Conservation (phyloP, 805 yeast species). For the Zygosaccharomyces pseudorouxii region DNA sequence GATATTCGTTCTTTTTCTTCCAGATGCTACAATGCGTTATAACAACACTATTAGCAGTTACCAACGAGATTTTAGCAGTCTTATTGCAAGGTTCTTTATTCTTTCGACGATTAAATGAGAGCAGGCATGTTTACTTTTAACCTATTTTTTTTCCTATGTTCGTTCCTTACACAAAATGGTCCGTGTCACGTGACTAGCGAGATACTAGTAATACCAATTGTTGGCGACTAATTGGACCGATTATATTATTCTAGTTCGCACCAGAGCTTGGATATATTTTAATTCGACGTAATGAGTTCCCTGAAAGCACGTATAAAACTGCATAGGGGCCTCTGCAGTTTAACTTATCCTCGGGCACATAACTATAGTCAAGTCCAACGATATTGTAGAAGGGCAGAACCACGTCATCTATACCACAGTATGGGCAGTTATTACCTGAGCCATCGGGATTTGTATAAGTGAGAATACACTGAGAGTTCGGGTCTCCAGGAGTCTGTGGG, state of each 20-base stretch:
- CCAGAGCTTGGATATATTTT: not conserved
- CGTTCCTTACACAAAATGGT: constrained; percentile 1
- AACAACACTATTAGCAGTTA: not conserved
- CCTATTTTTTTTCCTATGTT: not conserved
- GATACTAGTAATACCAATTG: not conserved
- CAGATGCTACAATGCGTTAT: not conserved
- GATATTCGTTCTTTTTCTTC: not conserved
- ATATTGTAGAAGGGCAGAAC: constrained; percentile 19
- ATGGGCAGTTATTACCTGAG: not conserved
- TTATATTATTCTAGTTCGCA: not conserved
- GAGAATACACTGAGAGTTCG: not conserved
- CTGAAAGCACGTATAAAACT: constrained; percentile 14
- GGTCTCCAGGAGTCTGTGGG: constrained; percentile 13
- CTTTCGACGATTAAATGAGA: not conserved
- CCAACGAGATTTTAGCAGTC: not conserved
- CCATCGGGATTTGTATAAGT: not conserved
- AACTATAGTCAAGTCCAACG: constrained; percentile 22
- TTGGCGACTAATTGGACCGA: not conserved
- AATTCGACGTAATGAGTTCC: constrained; percentile 1
- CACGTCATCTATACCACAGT: constrained; percentile 21
- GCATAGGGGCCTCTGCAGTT: constrained; percentile 14
- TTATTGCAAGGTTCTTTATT: not conserved
- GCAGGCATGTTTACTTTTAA: constrained; percentile 2
- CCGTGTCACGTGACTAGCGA: not conserved
- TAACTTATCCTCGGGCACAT: constrained; percentile 13